Conservation (phyloP, 345 rosid species). For the Litchi chinensis region DNA sequence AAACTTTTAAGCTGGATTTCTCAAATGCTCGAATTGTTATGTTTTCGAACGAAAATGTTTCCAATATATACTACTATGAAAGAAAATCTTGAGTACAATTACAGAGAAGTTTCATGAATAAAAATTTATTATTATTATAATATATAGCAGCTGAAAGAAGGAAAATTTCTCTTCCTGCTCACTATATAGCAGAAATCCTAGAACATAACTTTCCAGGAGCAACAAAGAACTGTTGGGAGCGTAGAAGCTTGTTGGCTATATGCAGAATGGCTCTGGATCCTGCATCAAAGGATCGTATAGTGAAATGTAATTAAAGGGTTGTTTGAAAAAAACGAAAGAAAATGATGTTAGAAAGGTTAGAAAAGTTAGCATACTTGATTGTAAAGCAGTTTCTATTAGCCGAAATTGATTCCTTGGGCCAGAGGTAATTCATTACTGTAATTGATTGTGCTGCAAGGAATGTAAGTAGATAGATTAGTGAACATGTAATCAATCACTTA, state of each 20-base stretch:
- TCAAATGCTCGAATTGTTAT: not conserved
- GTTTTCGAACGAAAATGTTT: not conserved
- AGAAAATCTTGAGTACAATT: not conserved
- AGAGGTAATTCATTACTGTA: slow-evolving; percentile 90
- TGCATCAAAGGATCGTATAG: not conserved
- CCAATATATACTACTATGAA: not conserved
- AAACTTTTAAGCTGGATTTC: not conserved
- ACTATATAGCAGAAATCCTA: not conserved
- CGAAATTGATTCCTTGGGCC: slow-evolving; percentile 97
- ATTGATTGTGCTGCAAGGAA: slow-evolving; percentile 74
- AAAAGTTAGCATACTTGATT: slow-evolving; percentile 12
- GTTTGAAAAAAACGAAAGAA: not conserved
- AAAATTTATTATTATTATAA: not conserved
- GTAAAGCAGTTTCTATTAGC: slow-evolving; percentile 35
- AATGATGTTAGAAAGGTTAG: not conserved
- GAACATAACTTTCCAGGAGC: not conserved
- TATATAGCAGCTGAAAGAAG: not conserved
- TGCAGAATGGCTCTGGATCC: slow-evolving; percentile 12
- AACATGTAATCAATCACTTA: not conserved
- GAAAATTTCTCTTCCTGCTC: not conserved
- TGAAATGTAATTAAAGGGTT: not conserved
- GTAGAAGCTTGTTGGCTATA: not conserved
- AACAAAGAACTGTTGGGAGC: not conserved
- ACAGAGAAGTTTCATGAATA: not conserved
- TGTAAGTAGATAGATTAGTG: slow-evolving; percentile 3